A percentile compares a stretch with the other conserved stretches of the same genome.
Evolutionary conservation across 768 basidiomycete genomes (phyloP).

Genomic region (Royoungia palumana): DNA sequence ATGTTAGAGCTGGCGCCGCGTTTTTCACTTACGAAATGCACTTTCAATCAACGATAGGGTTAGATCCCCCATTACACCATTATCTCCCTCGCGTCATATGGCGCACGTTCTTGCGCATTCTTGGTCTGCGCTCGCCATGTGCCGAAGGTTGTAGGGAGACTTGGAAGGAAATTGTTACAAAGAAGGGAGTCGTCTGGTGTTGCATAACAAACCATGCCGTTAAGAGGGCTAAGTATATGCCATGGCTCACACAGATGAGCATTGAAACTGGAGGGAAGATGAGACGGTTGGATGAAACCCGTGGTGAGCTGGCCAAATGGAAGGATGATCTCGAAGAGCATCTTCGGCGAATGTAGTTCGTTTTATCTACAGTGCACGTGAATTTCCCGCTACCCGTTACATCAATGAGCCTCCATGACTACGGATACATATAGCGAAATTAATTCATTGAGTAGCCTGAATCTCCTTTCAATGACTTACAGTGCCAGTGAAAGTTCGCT

Average conservation of each 20-base stretch:
- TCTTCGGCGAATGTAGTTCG: conserved; percentile 7
- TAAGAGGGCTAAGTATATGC: conserved; percentile 13
- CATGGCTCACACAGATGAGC: conserved; percentile 15
- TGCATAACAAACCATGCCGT: conserved; percentile 42
- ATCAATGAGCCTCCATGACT: too few species aligned
- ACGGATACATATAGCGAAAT: too few species aligned
- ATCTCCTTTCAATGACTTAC: too few species aligned
- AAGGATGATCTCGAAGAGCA: conserved; percentile 14
- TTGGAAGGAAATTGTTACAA: conserved; percentile 42
- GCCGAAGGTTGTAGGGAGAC: conserved; percentile 49
- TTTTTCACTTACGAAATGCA: neutral
- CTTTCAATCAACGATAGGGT: conserved; percentile 40
- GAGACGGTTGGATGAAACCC: conserved; percentile 53
- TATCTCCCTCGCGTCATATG: conserved; percentile 59
- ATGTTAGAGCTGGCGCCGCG: neutral
- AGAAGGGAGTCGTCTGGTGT: conserved; percentile 47
- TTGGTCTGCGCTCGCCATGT: conserved; percentile 39
- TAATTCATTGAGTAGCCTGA: too few species aligned
- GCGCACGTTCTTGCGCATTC: conserved; percentile 48
- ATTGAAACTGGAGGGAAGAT: conserved; percentile 37
- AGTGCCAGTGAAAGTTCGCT: too few species aligned
- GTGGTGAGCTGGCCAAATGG: conserved; percentile 42
- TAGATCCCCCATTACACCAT: conserved; percentile 58
- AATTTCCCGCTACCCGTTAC: neutral
- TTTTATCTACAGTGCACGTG: too few species aligned